Percentiles rank a stretch among this genome's conserved stretches.
Conservation (phyloP, 345 rosid species). For the Syzygium aqueum region DNA sequence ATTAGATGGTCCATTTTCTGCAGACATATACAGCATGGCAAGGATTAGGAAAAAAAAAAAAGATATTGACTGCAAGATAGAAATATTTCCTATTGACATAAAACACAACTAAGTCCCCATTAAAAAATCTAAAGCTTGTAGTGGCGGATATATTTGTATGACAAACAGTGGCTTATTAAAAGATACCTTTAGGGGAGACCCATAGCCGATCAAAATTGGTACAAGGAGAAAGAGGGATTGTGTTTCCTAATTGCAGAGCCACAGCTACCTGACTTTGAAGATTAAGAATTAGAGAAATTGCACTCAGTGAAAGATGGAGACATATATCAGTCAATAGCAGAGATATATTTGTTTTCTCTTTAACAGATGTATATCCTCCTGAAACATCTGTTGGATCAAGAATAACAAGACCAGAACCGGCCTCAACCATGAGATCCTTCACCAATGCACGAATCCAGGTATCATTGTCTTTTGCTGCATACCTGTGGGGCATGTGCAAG, state of each 20-base stretch:
- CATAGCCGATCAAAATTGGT: conserved; percentile 76
- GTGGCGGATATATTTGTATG: background rate
- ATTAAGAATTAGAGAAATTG: conserved; percentile 74
- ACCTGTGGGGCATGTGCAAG: conserved; percentile 34
- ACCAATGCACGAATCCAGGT: conserved; percentile 81
- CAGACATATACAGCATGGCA: background rate
- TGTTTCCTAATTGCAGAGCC: conserved; percentile 88
- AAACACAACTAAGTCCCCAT: background rate
- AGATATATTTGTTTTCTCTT: conserved; percentile 86
- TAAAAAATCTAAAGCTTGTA: background rate
- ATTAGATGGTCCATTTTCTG: conserved; percentile 69
- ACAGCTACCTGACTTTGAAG: conserved; percentile 71
- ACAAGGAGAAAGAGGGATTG: conserved; percentile 76
- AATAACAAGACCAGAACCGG: conserved; percentile 95
- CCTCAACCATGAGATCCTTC: conserved; percentile 80
- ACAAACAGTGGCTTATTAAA: background rate
- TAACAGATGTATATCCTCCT: conserved; percentile 83
- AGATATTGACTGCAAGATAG: background rate
- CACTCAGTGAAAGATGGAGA: conserved; percentile 81
- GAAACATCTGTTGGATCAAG: conserved; percentile 88
- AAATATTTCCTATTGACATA: background rate
- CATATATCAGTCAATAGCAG: conserved; percentile 75
- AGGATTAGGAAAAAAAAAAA: background rate
- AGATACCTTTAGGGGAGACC: conserved; percentile 82
- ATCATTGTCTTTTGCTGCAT: conserved; percentile 91